Percentiles rank a stretch among this genome's conserved stretches.
Conservation (phyloP, 768 basidiomycete species). For the Xerocomus brunneocitrinus region DNA sequence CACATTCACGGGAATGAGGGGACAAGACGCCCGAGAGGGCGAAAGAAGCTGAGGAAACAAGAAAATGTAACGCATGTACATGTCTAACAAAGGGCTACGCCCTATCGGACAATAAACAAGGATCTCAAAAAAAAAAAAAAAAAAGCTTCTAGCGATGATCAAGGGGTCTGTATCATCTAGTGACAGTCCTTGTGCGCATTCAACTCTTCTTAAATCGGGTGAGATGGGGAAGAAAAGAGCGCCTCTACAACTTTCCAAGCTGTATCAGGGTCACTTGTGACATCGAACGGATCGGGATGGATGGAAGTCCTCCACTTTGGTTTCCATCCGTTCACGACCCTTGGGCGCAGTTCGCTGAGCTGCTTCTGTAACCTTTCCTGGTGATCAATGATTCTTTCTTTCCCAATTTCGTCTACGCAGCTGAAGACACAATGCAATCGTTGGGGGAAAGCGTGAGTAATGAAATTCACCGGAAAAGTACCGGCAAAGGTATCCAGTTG, state of each 20-base stretch:
- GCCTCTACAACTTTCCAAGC: slow-evolving; percentile 13
- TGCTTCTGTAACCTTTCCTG: background rate
- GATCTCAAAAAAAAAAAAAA: too few relatives aligned
- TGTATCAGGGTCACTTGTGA: background rate
- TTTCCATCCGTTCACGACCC: background rate
- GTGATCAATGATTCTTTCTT: background rate
- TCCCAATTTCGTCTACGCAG: background rate
- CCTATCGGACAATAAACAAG: too few relatives aligned
- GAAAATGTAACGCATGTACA: too few relatives aligned
- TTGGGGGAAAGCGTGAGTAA: background rate
- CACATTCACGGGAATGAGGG: too few relatives aligned
- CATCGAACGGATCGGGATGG: background rate
- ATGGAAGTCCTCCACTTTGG: slow-evolving; percentile 2
- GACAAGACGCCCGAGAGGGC: too few relatives aligned
- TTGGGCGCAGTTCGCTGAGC: background rate
- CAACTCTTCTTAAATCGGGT: too few relatives aligned
- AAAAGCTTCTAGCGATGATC: too few relatives aligned
- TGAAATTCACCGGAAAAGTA: slow-evolving; percentile 6
- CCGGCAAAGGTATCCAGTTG: slow-evolving; percentile 7
- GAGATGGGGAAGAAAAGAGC: slow-evolving; percentile 4
- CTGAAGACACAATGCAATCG: slow-evolving; percentile 12
- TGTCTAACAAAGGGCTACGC: too few relatives aligned
- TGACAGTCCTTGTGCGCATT: too few relatives aligned
- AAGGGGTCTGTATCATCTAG: too few relatives aligned
- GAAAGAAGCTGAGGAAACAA: too few relatives aligned